Evolutionary conservation across 2,329 filamentous ascomycete genomes (phyloP), one percentile per base, ranked within the genome.

Genomic region (Aspergillus sp.): DNA sequence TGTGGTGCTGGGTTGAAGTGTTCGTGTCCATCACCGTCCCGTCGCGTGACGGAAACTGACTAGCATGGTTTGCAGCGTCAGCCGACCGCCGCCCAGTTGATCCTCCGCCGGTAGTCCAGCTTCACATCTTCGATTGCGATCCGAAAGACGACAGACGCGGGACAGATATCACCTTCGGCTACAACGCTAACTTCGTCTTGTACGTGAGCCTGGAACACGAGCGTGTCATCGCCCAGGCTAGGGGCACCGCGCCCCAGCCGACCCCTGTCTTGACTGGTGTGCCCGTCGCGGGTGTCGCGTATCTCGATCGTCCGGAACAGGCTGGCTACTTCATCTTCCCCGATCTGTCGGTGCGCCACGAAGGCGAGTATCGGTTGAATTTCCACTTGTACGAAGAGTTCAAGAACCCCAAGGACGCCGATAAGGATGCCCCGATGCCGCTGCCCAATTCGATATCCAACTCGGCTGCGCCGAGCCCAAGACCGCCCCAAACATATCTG

Each of bases 131-230:
- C 48, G 83, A 94, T 53, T 83, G 60, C 7, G 58, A 64, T 15
- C 58, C 63, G 11, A 58, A 53, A 41, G 68, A 68, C 35, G 74
- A 78, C 15, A 68, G 78, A 15, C 69, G 74, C 30, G 63, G 68
- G 32, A 72, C 73, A 34, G 82, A 86, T 40, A 75, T 86, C 51
- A 96, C 91, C 2, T 93, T 93, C 51, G 74, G 78, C 37, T 93
- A 95, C 68, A 89, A 93, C 54, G 88, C 88, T 54, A 94, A 93
- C 63, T 96, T 96, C 73, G 96, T 98, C 64, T 78, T 96, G 25
- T 96, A 86, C 51, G 85, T 88, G 32, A 95, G 86, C 4, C 71
- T 98, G 37, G 86, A 95, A 54, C 79, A 85, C 48, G 82, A 86
- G 16, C 82, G 88, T 24, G 75, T 78, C 17, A 82, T 95, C 38